These are phyloP conservation scores for Periglandula ipomoeae DNA, from an alignment of 2,329 filamentous ascomycete species.

Conservation along the genomic window DNA sequence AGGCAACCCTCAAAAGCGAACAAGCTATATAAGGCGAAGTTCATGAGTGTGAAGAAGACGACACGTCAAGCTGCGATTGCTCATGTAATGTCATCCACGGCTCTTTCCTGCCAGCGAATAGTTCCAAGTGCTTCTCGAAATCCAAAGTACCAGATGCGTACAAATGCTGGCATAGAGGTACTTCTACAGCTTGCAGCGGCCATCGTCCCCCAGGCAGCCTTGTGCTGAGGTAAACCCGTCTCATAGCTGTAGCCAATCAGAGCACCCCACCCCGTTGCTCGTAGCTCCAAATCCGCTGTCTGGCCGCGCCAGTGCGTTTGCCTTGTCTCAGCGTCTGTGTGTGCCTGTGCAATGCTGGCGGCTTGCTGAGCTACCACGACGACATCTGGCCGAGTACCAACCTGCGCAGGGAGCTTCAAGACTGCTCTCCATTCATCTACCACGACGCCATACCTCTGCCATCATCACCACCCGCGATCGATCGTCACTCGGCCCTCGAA, in stretches of 20 bases:
- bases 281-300: background rate
- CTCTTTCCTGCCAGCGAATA: too few species aligned
- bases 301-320: conserved; percentile 19
- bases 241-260: conserved; percentile 10
- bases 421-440: conserved; percentile 7
- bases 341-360: background rate
- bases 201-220: background rate
- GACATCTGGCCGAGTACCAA: conserved; percentile 1
- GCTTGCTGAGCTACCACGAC: conserved; percentile 2
- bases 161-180: background rate
- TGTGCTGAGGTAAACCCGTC: conserved; percentile 2
- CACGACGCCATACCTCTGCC: background rate
- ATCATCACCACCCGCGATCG: background rate
- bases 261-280: background rate
- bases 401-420: conserved; percentile 2
- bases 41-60: too few species aligned
- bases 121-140: conserved; percentile 6
- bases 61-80: too few species aligned
- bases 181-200: background rate
- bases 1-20: too few species aligned
- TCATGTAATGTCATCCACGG: too few species aligned
- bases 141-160: background rate
- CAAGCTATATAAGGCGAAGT: too few species aligned
- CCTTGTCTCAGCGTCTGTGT: conserved; percentile 10
- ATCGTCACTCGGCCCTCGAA: background rate